These are phyloP conservation scores for Croton setiger DNA, from an alignment of 441 rosid species.

Conservation along the genomic window DNA sequence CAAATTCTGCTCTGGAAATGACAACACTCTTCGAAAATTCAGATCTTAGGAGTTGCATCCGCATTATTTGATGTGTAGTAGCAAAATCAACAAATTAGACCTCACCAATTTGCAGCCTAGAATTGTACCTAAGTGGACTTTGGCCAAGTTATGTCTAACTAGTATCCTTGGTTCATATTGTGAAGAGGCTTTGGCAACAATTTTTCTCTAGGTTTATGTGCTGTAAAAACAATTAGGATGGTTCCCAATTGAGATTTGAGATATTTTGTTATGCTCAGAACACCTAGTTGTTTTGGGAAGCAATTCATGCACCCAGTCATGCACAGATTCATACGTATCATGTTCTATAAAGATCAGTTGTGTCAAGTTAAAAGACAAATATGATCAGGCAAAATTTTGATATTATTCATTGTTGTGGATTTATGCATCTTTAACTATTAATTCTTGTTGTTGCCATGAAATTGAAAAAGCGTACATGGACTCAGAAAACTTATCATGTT, in stretches of 20 bases:
- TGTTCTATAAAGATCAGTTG: background rate
- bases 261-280: background rate
- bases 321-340: background rate
- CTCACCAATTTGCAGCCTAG: background rate
- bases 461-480: background rate
- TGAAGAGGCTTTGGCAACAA: background rate
- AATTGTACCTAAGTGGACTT: constrained; percentile 1
- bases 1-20: too few species aligned
- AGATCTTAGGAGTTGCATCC: background rate
- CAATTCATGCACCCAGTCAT: background rate
- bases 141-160: background rate
- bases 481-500: background rate
- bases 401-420: background rate
- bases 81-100: background rate
- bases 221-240: background rate
- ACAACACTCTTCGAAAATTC: too few species aligned
- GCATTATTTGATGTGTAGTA: background rate
- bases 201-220: background rate
- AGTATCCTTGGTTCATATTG: background rate
- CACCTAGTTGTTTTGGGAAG: background rate
- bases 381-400: background rate
- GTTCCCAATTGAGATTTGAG: background rate
- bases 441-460: background rate
- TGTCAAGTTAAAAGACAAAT: background rate
- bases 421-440: background rate